phyloP scores from a whole-genome alignment of 345 rosid species.

The Fremontodendron californicum region DNA sequence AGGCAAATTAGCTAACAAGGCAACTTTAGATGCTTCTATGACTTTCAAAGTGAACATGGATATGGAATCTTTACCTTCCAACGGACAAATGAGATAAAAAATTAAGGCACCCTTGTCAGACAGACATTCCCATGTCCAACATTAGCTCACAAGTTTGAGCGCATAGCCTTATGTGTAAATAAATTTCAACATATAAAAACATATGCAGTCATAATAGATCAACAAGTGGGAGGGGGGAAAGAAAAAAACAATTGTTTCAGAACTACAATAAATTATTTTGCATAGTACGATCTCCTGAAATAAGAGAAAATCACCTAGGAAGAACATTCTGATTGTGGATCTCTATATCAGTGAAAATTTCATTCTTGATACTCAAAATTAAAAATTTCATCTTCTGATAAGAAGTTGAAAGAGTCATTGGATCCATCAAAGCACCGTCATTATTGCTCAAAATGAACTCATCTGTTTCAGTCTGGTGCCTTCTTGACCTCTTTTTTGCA shows the following conservation, averaged over 20 bases:
- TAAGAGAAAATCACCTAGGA: slow-evolving; percentile 53
- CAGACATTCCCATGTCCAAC: neutral
- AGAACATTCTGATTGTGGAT: slow-evolving; percentile 73
- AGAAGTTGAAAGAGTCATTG: slow-evolving; percentile 44
- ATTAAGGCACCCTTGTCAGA: neutral
- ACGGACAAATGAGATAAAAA: neutral
- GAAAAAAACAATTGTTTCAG: neutral
- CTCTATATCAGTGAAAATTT: slow-evolving; percentile 76
- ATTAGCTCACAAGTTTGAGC: neutral
- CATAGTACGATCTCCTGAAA: neutral
- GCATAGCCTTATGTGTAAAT: neutral
- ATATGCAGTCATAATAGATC: neutral
- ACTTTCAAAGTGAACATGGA: neutral
- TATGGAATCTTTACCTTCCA: neutral
- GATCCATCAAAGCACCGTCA: slow-evolving; percentile 47
- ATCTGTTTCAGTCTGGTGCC: slow-evolving; percentile 74
- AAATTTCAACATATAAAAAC: neutral
- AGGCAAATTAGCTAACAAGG: neutral
- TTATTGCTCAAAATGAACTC: slow-evolving; percentile 54
- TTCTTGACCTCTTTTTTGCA: slow-evolving; percentile 74
- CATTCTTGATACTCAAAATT: slow-evolving; percentile 61
- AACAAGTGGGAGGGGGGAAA: neutral
- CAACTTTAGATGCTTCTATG: neutral
- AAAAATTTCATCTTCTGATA: slow-evolving; percentile 83
- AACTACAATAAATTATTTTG: neutral